Evolutionary conservation across 225 moss, liverwort and hornwort genomes (phyloP), one percentile per base, ranked within the genome.

Genomic region (Straminergon stramineum): DNA sequence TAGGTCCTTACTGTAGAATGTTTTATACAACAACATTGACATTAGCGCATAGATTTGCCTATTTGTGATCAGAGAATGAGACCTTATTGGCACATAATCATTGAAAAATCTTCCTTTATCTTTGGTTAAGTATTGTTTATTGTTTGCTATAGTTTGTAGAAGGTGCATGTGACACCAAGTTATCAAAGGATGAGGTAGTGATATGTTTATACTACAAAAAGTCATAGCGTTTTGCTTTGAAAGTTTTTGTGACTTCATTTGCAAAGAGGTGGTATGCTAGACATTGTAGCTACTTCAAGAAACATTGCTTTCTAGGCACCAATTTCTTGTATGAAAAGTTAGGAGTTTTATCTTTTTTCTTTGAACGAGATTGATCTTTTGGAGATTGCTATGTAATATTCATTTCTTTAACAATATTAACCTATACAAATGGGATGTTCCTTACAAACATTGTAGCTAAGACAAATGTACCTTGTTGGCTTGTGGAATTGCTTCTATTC

Each of bases 301-400:
- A 68, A 68, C 3, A 6, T 68, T 68, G 11, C 37, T 68, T 37
- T 68, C 0, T 3, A 0, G 21, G 37, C 21, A 37, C 37, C 21
- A 37, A 37, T 6, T 11, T 21, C 37, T 2, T 68, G 12, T 37
- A 37, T 69, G 13, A 69, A 67, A n/a, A 69, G 22, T 23, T 69
- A 6, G 13, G 7, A 13, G 12, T 69, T n/a, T 21, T 35, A 22
- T 22, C 3, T 67, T 18, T 67, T 6, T 5, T 6, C 7, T 35
- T 20, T 1, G 0, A 37, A 21, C 0, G 9, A 69, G n/a, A 7
- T 22, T 69, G 69, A 7, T 21, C n/a, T 7, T 69, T 1, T 1
- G 1, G n/a, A 68, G n/a, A 21, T 2, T 2, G 1, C 6, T 68
- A 11, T 0, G 4, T 69, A n/a, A 10, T 17, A 43, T 43, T 8